These are phyloP conservation scores for Candida mesenterica DNA, from an alignment of 1,139 yeast genomes.

Conservation along the genomic window DNA sequence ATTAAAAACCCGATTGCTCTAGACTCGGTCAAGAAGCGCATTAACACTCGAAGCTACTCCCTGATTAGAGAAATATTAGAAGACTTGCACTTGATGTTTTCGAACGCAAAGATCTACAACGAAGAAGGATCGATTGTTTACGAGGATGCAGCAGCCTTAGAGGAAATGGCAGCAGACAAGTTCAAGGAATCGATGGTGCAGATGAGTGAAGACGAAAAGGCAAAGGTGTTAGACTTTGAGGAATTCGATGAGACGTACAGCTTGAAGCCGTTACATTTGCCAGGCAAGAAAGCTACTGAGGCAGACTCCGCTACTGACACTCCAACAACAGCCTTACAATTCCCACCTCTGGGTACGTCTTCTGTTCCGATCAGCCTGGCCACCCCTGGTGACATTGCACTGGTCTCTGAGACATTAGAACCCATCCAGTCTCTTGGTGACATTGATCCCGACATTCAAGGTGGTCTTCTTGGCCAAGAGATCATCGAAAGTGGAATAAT, in stretches of 20 bases:
- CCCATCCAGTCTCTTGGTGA: background rate
- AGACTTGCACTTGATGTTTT: conserved; percentile 64
- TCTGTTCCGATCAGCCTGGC: no score
- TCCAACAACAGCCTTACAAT: background rate
- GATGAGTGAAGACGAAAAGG: conserved; percentile 26
- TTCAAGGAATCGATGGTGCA: conserved; percentile 29
- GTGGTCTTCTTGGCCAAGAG: no score
- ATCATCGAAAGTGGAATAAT: background rate
- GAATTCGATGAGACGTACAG: conserved; percentile 49
- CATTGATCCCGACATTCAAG: no score
- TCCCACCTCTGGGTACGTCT: no score
- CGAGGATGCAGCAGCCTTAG: conserved; percentile 69
- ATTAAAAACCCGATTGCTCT: conserved; percentile 63
- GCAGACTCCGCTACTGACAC: conserved; percentile 1
- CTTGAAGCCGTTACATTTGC: conserved; percentile 39
- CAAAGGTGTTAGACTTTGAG: conserved; percentile 40
- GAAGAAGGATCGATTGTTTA: conserved; percentile 83
- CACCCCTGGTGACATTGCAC: background rate
- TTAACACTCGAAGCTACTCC: conserved; percentile 51
- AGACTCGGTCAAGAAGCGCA: conserved; percentile 52
- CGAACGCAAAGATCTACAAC: conserved; percentile 78
- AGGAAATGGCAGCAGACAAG: conserved; percentile 42
- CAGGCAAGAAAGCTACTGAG: conserved; percentile 22
- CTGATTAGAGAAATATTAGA: conserved; percentile 54
- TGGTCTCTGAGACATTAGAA: background rate